A percentile compares a stretch with the other conserved stretches of the same genome.
Conservation (phyloP, 1,284 basidiomycete species). For the Coniferiporia weirii region DNA sequence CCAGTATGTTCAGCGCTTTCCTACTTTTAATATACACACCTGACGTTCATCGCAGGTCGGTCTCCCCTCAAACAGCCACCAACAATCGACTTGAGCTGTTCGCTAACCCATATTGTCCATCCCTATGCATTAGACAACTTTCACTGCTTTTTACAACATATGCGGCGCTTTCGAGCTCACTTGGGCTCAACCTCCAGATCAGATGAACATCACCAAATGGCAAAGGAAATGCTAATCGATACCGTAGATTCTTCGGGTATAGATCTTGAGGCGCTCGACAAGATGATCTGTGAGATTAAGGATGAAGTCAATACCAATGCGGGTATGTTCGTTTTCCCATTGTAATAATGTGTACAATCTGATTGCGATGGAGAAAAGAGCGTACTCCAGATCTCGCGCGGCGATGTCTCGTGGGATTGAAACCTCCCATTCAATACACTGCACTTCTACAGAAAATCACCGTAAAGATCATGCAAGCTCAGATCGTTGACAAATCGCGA, state of each 20-base stretch:
- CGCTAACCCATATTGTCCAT: constrained; percentile 43
- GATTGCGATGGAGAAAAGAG: constrained; percentile 27
- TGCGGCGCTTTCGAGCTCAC: constrained; percentile 51
- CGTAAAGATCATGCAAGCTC: constrained; percentile 40
- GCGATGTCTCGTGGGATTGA: constrained; percentile 10
- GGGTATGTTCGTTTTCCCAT: constrained; percentile 1
- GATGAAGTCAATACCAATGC: constrained; percentile 25
- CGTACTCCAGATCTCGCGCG: constrained; percentile 24
- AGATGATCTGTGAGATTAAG: constrained; percentile 36
- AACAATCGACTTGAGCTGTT: not conserved
- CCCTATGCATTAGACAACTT: constrained; percentile 53
- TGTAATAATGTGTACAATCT: not conserved
- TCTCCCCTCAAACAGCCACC: not conserved
- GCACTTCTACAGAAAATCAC: constrained; percentile 30
- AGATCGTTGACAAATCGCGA: constrained; percentile 52
- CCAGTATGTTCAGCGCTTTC: not conserved
- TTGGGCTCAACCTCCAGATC: constrained; percentile 46
- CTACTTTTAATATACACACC: not conserved
- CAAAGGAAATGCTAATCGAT: constrained; percentile 56
- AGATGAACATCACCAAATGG: constrained; percentile 56
- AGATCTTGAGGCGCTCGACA: constrained; percentile 46
- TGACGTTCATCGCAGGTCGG: not conserved
- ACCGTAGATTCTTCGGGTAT: constrained; percentile 58
- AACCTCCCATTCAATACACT: constrained; percentile 5
- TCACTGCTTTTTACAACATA: constrained; percentile 42